Evolutionary conservation across 352 stramenopile species (phyloP).

Genomic region (Pythium diclinum): DNA sequence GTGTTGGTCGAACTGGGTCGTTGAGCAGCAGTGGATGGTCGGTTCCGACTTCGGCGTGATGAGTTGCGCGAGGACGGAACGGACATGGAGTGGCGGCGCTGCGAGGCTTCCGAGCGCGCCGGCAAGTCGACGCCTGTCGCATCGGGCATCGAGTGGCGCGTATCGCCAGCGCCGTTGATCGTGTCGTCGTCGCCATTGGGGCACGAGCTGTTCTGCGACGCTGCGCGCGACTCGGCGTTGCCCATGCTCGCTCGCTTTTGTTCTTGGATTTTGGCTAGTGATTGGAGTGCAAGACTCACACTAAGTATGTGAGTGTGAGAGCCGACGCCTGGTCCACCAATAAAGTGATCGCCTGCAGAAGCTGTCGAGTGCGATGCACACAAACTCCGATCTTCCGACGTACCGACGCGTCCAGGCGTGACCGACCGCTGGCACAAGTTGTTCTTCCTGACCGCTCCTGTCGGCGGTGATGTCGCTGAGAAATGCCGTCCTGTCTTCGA

Average conservation of each 20-base stretch:
- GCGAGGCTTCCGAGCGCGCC: neutral
- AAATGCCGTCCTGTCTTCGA: neutral
- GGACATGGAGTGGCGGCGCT: slow-evolving; percentile 29
- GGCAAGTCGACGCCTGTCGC: slow-evolving; percentile 17
- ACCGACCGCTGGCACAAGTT: neutral
- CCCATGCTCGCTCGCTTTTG: slow-evolving; percentile 31
- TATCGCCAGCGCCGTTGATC: slow-evolving; percentile 22
- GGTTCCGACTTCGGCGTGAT: slow-evolving; percentile 8
- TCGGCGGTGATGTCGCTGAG: neutral
- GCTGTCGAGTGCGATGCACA: neutral
- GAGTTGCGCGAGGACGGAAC: slow-evolving; percentile 17
- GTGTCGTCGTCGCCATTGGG: slow-evolving; percentile 22
- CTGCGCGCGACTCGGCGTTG: slow-evolving; percentile 49
- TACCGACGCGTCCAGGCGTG: neutral
- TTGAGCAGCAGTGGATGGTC: slow-evolving; percentile 6
- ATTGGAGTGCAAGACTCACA: neutral
- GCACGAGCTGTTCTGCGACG: slow-evolving; percentile 26
- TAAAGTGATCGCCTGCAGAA: neutral
- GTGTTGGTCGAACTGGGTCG: slow-evolving; percentile 11
- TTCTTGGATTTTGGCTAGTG: neutral
- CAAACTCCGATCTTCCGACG: neutral
- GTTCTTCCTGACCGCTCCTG: neutral
- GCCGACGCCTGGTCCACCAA: neutral
- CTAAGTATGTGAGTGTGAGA: neutral
- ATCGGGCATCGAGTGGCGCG: slow-evolving; percentile 26